Evolutionary conservation across 2,329 filamentous ascomycete species (phyloP).

Genomic region (Penicillium freii): DNA sequence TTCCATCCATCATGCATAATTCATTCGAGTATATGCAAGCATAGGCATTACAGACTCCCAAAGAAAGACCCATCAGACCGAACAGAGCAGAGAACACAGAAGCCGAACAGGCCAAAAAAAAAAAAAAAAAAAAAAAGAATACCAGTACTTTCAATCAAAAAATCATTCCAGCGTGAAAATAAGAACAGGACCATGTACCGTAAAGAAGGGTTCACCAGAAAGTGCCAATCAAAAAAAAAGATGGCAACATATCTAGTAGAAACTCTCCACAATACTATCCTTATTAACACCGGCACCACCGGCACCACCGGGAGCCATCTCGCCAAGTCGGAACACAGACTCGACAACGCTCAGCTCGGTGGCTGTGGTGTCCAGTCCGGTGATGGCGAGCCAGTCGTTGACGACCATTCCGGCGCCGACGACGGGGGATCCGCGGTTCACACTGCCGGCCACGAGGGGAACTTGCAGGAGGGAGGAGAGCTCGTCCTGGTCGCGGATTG

Average conservation of each 20-base stretch:
- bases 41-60: slow-evolving; percentile 12
- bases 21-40: slow-evolving; percentile 9
- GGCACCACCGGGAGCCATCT: slow-evolving; percentile 68
- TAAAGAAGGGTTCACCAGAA: neutral
- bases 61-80: slow-evolving; percentile 11
- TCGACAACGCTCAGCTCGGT: slow-evolving; percentile 96
- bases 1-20: slow-evolving; percentile 7
- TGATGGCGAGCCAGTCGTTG: slow-evolving; percentile 96
- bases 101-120: slow-evolving; percentile 4
- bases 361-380: slow-evolving; percentile 90
- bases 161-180: slow-evolving; percentile 11
- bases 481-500: slow-evolving; percentile 97
- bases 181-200: slow-evolving; percentile 6
- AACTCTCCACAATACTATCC: slow-evolving; percentile 98
- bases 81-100: slow-evolving; percentile 7
- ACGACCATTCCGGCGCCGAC: slow-evolving; percentile 97
- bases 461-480: slow-evolving; percentile 90
- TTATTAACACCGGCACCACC: slow-evolving; percentile 62
- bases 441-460: slow-evolving; percentile 86
- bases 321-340: slow-evolving; percentile 90
- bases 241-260: slow-evolving; percentile 65
- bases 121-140: slow-evolving; percentile 12
- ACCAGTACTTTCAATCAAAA: slow-evolving; percentile 6
- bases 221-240: slow-evolving; percentile 1
- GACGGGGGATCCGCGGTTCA: slow-evolving; percentile 89